Base-by-base conservation (phyloP, 1,139 yeast genomes). In the Eremothecium gossypii region DNA sequence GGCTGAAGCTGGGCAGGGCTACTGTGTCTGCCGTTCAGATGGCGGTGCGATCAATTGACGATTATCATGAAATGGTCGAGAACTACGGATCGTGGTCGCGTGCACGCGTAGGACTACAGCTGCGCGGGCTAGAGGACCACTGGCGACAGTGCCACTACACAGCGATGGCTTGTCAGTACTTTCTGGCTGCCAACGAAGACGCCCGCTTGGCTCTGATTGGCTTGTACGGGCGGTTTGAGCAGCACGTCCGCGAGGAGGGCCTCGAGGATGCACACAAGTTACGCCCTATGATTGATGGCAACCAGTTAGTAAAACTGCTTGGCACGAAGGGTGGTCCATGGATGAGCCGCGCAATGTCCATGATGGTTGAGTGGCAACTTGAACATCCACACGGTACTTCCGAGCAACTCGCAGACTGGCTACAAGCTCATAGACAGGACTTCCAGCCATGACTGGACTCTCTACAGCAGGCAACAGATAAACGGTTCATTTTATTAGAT, bases 301-400 rank as follows among this genome's bases (percentile, higher is more conserved):
- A 79, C 50, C 72, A 75, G 28, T 61, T 86, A 39, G 66, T 73
- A 40, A 65, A 69, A 39, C 64, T 68, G 11, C 63, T 82, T 17
- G 64, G 69, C 11, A 68, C 66, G 44, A 82, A 80, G 56, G 86
- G 91, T 0, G 97, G 97, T 0, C 87, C 89, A 4, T 86, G 96
- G 95, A 69, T 86, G 71, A 69, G 76, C 7, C 63, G 64, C 27
- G 64, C 79, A 8, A 72, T 76, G 45, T 76, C 74, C 10, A 63
- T 70, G 36, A 70, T 84, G 7, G 60, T 85, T 36, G 63, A 69
- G 10, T 82, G 89, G 84, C 96, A 87, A 61, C 66, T 86, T 45
- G 87, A 82, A 48, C 62, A 84, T 51, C 94, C 94, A 28, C 31
- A 53, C 0, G 70, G 71, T 7, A 58, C 72, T 0, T 67, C 65